phyloP scores from a whole-genome alignment of 2,329 filamentous ascomycete species.

The Venturia aucupariae region DNA sequence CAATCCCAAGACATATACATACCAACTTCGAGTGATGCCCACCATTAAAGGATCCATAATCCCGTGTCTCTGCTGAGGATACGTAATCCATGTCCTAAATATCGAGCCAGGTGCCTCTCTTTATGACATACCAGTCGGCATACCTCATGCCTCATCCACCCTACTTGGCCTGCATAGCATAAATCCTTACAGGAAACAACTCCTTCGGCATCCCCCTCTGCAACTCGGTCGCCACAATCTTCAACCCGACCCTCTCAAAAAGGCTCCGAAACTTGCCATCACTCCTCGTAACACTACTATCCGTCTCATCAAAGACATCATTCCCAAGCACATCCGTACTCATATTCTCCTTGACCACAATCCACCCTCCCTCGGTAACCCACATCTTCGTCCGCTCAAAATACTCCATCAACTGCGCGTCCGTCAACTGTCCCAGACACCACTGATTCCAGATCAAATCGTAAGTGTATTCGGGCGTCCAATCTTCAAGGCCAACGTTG shows the following conservation, averaged over 20 bases:
- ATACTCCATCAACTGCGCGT: slow-evolving; percentile 60
- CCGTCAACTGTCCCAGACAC: slow-evolving; percentile 77
- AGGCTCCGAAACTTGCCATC: slow-evolving; percentile 62
- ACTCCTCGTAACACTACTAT: slow-evolving; percentile 69
- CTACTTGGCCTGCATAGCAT: slow-evolving; percentile 52
- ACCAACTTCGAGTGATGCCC: background rate
- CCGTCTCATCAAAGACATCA: slow-evolving; percentile 66
- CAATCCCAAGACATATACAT: background rate
- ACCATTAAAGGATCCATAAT: background rate
- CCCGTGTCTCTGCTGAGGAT: background rate
- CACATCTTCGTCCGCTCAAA: slow-evolving; percentile 46
- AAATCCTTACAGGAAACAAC: slow-evolving; percentile 67
- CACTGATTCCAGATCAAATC: slow-evolving; percentile 86
- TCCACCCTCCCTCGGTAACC: slow-evolving; percentile 38
- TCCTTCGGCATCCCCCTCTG: slow-evolving; percentile 63
- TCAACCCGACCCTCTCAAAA: slow-evolving; percentile 61
- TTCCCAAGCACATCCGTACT: slow-evolving; percentile 40
- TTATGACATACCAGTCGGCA: background rate
- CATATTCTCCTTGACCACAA: slow-evolving; percentile 77
- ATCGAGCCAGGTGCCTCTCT: background rate
- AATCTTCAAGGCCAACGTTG: slow-evolving; percentile 66
- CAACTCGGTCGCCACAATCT: slow-evolving; percentile 59
- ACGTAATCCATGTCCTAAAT: background rate
- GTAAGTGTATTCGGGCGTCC: slow-evolving; percentile 51
- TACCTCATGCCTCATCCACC: background rate